phyloP scores from a whole-genome alignment of 192 early-diverging fungal genomes.

The Chytriomyces confervae region DNA sequence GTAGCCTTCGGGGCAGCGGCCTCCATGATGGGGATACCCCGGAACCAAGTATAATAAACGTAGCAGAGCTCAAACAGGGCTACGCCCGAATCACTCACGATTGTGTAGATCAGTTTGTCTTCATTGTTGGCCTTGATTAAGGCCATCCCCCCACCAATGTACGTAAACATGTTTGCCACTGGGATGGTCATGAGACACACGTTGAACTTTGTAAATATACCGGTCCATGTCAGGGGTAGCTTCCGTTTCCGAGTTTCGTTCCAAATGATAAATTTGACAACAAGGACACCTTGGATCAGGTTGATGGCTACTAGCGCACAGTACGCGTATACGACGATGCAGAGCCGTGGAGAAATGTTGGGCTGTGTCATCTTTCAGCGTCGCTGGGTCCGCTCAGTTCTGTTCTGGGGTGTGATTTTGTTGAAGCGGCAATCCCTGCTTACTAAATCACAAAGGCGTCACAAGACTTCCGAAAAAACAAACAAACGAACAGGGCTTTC shows the following conservation, averaged over 20 bases:
- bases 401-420: too few relatives aligned
- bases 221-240: background rate
- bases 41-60: background rate
- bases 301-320: background rate
- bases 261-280: background rate
- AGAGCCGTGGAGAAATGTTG: background rate
- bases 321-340: background rate
- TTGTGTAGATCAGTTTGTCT: background rate
- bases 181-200: background rate
- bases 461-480: too few relatives aligned
- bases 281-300: background rate
- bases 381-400: too few relatives aligned
- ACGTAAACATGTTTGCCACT: background rate
- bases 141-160: background rate
- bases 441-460: too few relatives aligned
- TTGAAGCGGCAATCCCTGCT: too few relatives aligned
- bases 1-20: background rate
- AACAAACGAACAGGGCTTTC: too few relatives aligned
- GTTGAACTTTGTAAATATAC: background rate
- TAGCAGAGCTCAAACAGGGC: background rate
- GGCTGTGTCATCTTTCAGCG: too few relatives aligned
- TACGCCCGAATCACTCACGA: background rate
- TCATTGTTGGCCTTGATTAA: background rate
- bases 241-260: background rate
- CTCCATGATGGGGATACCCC: background rate